Evolutionary conservation across 768 basidiomycete species (phyloP), one percentile per base, ranked within the genome.

Genomic region (Russula sp.): DNA sequence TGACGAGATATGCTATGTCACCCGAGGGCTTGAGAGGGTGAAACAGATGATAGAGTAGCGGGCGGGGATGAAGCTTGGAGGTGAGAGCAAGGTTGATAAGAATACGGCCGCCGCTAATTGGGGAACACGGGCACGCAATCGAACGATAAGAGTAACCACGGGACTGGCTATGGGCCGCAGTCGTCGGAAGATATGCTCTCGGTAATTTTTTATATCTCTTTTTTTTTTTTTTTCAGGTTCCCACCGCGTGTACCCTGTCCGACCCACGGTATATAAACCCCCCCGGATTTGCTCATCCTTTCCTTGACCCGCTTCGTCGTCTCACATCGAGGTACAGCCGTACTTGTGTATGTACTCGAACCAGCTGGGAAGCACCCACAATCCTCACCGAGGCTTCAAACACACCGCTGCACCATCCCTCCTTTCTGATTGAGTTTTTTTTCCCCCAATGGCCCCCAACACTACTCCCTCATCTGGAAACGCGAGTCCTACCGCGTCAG

Each of bases 311-410:
- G 14, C 39, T 4, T 11, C 58, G 44, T 44, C 57, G 47, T 9
- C 32, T 35, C 44, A 35, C 27, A 20, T 34, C 40, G 18, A 40
- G 11, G 34, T 44, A 45, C 59, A 35, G 22, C 20, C 31, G 31
- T 42, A 20, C 71, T 52, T 58, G 70, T 91, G 88, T 84, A 94
- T 94, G 93, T 96, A 87, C 90, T 91, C 89, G 68, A 94, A 95
- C 89, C 87, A 88, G 75, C 88, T 94, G 69, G 86, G 88, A 77
- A 89, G 88, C 76, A 79, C 84, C 69, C 93, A 95, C 80, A 95
- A 95, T 79, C 81, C 83, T 70, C 83, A 89, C 79, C 82, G 91
- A 85, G 94, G 94, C 80, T 75, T 72, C 71, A 94, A 90, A 74
- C 94, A 95, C 82, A 85, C 88, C 69, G 77, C 78, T 73, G 83